Evolutionary conservation across 1,284 basidiomycete species (phyloP).

Genomic region (Apiotrichum brassicae): DNA sequence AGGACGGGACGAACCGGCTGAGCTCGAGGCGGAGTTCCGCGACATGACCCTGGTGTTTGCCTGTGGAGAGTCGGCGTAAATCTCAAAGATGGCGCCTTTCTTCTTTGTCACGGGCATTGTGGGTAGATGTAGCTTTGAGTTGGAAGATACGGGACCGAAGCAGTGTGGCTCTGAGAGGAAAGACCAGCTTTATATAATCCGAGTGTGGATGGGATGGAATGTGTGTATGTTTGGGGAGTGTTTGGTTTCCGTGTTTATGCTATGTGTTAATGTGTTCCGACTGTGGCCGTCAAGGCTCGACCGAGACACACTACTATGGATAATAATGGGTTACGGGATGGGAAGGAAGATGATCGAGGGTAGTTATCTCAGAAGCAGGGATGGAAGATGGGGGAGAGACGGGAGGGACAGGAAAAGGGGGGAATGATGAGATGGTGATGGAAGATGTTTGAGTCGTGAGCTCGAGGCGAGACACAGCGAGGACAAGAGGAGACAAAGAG

Average conservation of each 20-base stretch:
- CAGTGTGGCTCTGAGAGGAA: not conserved
- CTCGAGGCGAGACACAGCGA: not conserved
- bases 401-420: not conserved
- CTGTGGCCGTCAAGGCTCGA: too few species aligned
- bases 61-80: slow-evolving; percentile 44
- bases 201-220: not conserved
- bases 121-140: too few species aligned
- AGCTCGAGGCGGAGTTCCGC: not conserved
- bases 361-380: not conserved
- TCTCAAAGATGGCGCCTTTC: slow-evolving; percentile 45
- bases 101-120: slow-evolving; percentile 45
- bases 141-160: too few species aligned
- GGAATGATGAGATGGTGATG: not conserved
- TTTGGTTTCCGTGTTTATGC: too few species aligned
- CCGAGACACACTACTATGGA: too few species aligned
- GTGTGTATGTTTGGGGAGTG: too few species aligned
- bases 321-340: not conserved
- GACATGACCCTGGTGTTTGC: too few species aligned
- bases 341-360: not conserved
- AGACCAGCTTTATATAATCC: not conserved
- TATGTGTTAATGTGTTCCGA: too few species aligned
- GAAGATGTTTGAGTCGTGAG: too few species aligned
- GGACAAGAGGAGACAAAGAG: too few species aligned
- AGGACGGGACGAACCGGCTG: not conserved
- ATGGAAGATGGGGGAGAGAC: not conserved